Base-by-base conservation (phyloP, 2,329 filamentous ascomycete genomes). In the Botrytis squamosa region DNA sequence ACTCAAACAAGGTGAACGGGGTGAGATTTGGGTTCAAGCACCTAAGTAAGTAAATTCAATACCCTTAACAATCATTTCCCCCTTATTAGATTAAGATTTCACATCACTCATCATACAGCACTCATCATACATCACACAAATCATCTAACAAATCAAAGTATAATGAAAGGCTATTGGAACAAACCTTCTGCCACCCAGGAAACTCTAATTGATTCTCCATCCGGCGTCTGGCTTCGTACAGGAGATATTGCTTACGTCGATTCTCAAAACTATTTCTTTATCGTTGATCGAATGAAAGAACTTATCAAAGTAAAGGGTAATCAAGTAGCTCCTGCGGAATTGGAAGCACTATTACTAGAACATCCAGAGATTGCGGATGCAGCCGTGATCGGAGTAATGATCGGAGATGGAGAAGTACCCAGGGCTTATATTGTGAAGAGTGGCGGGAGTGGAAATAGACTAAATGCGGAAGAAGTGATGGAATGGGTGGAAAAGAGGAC, bases 191-290 rank as follows among this genome's bases (percentile, higher is more conserved):
- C 90, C 3, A 93, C 93, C 0, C 14, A 49, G 0, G 25, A 85
- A 84, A 20, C 89, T 91, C 70, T 90, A 90, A 0, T 90, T 93
- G 77, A 92, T 90, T 59, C 52, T 8, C 78, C 85, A 0, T 93
- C 95, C 75, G 93, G 93, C 0, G 97, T 90, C 85, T 97, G 78
- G 78, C 75, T 97, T 70, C 84, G 83, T 65, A 86, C 85, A 0
- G 85, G 85, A 1, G 85, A 86, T 72, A 82, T 86, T 1, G 84
- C 83, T 64, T 91, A 93, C 76, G 88, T 93, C 77, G 93, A 97
- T 80, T 84, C 87, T 59, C 86, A 92, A 70, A 92, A 92, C 40
- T 92, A 95, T 79, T 93, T 97, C 79, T 97, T 90, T 84, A 95
- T 97, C 80, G 97, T 94, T 1, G 95, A 97, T 80, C 91, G 77